A percentile compares a stretch with the other conserved stretches of the same genome.
Conservation (phyloP, 1,284 basidiomycete genomes). For the Tremellales sp. region DNA sequence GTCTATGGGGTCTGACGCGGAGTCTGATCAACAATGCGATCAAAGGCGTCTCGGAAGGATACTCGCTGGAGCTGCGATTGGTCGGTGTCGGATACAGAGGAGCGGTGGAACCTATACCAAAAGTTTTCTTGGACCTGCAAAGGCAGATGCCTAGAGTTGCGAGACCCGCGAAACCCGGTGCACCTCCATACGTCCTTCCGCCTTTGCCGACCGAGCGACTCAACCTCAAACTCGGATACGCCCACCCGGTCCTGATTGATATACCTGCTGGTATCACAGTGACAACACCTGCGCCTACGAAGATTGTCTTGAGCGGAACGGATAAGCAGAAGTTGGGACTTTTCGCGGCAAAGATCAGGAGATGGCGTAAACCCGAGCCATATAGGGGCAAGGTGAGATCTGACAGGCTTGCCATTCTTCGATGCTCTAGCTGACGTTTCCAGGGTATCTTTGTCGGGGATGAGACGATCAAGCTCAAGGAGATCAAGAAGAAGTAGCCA, state of each 20-base stretch:
- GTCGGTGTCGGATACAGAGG: conserved; percentile 96
- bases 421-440: conserved; percentile 1
- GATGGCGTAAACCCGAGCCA: conserved; percentile 85
- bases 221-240: conserved; percentile 87
- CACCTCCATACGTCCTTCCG: conserved; percentile 16
- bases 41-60: conserved; percentile 82
- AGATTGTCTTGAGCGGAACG: conserved; percentile 52
- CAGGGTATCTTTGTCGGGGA: conserved; percentile 87
- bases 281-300: conserved; percentile 51
- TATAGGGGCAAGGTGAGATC: conserved; percentile 95
- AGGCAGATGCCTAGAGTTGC: conserved; percentile 19
- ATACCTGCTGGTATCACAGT: conserved; percentile 75
- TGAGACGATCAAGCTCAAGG: conserved; percentile 84
- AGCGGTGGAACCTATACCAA: conserved; percentile 77
- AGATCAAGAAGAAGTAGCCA: conserved; percentile 88
- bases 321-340: conserved; percentile 66
- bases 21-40: conserved; percentile 86
- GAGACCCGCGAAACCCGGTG: conserved; percentile 14
- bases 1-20: conserved; percentile 90
- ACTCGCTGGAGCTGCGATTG: conserved; percentile 73
- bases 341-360: conserved; percentile 81
- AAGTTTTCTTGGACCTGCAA: conserved; percentile 37
- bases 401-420: conserved; percentile 11
- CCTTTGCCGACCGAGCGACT: conserved; percentile 49
- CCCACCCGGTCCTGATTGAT: conserved; percentile 78